These are phyloP conservation scores for Sarocladium oryzae DNA, from an alignment of 2,329 filamentous ascomycete species.

Conservation along the genomic window DNA sequence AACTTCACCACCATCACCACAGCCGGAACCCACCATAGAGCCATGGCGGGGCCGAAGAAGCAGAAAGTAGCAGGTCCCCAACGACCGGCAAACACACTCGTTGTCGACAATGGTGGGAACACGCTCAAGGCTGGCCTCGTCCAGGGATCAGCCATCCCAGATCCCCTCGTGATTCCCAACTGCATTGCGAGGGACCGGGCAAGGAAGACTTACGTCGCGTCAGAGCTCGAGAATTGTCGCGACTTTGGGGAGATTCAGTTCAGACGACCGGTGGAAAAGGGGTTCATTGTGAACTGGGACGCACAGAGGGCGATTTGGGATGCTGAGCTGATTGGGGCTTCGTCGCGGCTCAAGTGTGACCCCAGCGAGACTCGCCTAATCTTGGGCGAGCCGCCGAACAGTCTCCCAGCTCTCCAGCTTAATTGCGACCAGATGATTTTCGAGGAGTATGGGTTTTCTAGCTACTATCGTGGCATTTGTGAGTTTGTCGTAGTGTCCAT, in stretches of 20 bases:
- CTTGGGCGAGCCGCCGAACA: constrained; percentile 80
- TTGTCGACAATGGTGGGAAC: constrained; percentile 90
- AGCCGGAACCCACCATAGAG: neutral
- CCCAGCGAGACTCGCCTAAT: constrained; percentile 77
- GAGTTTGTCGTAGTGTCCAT: too few relatives aligned
- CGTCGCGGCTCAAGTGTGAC: constrained; percentile 62
- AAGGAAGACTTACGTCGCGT: constrained; percentile 70
- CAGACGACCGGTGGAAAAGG: constrained; percentile 85
- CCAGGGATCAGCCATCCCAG: constrained; percentile 30
- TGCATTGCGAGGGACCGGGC: constrained; percentile 80
- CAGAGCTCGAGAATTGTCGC: constrained; percentile 69
- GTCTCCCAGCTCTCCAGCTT: constrained; percentile 70
- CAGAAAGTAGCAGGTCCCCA: constrained; percentile 43
- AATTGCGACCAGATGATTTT: constrained; percentile 97
- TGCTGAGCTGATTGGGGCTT: constrained; percentile 69
- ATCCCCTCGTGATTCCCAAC: constrained; percentile 76
- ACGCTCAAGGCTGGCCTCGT: constrained; percentile 87
- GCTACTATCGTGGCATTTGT: constrained; percentile 74
- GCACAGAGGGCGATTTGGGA: constrained; percentile 95
- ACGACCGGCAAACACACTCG: constrained; percentile 61
- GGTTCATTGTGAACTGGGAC: constrained; percentile 95
- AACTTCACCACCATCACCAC: neutral
- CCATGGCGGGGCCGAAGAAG: constrained; percentile 36
- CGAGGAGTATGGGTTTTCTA: constrained; percentile 90
- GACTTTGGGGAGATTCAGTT: constrained; percentile 89